These are phyloP conservation scores for Nematodospora valgi DNA, from an alignment of 805 yeast genomes.

Conservation along the genomic window DNA sequence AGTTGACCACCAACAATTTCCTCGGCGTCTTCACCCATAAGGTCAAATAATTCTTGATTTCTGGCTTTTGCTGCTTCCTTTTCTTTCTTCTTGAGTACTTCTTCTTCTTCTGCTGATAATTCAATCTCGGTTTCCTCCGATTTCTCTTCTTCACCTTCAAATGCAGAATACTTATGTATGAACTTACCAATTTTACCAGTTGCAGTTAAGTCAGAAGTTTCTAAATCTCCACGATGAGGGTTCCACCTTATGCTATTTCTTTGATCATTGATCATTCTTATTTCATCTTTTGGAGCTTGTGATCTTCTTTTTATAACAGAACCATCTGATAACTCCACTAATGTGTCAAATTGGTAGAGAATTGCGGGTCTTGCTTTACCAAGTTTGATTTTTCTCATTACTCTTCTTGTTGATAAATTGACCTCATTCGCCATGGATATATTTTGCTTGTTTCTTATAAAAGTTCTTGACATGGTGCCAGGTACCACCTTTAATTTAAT, in stretches of 20 bases:
- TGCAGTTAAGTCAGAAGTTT: conserved; percentile 73
- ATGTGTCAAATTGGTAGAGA: conserved; percentile 82
- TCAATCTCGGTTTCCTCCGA: conserved; percentile 37
- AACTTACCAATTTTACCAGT: conserved; percentile 77
- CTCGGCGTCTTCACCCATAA: conserved; percentile 55
- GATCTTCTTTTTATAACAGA: conserved; percentile 81
- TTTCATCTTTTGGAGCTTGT: conserved; percentile 83
- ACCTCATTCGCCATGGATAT: conserved; percentile 33
- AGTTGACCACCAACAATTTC: conserved; percentile 54
- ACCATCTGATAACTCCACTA: conserved; percentile 92
- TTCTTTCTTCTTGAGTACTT: conserved; percentile 11
- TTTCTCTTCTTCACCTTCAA: conserved; percentile 19
- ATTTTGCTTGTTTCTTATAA: conserved; percentile 3
- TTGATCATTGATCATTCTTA: conserved; percentile 84
- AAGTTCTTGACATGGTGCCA: conserved; percentile 2
- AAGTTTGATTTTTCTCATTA: conserved; percentile 60
- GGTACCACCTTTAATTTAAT: conserved; percentile 1
- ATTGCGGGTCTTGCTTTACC: conserved; percentile 95
- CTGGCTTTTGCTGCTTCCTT: conserved; percentile 6
- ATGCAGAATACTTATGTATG: conserved; percentile 52
- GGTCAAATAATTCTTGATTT: conserved; percentile 51
- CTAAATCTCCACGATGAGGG: conserved; percentile 74
- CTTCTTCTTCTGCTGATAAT: conserved; percentile 13
- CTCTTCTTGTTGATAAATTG: conserved; percentile 49
- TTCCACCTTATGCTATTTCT: conserved; percentile 88